Base-by-base conservation (phyloP, 2,329 filamentous ascomycete species). In the Colletotrichum trifolii region DNA sequence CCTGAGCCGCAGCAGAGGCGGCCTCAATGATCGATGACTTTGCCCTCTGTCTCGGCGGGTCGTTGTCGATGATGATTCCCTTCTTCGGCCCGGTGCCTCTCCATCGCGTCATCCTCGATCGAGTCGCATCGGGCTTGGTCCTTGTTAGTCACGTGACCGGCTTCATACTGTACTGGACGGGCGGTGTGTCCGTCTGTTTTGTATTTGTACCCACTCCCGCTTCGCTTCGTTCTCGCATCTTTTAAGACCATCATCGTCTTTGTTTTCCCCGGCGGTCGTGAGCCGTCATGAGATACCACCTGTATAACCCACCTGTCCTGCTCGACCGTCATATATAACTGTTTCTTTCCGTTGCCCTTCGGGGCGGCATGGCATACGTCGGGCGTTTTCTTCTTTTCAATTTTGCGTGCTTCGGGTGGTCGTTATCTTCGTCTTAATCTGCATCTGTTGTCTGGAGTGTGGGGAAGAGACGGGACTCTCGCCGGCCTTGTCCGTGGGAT, bases 1-100 rank as follows among this genome's bases (percentile, higher is more conserved):
- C 82, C 84, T 33, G 83, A 83, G 69, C 57, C 57, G 57, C 79
- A 68, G 42, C 73, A 69, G 52, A 74, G 68, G 67, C 71, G 69
- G 53, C 66, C 70, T 35, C 69, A 71, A 67, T 76, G 70, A 68
- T 42, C 46, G 25, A 55, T 42, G 69, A 63, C 55, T 33, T 48
- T 35, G 47, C n/a, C 39, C 33, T 47, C 57, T 45, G 56, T 56
- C 62, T 43, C 33, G 33, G 60, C 60, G 48, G 62, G 38, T 55
- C 39, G 57, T 65, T 48, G 62, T 61, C 62, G 57, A 61, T 65
- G 61, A 55, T 65, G 50, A 39, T 65, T 65, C 62, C 39, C 57
- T 55, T 61, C 57, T 15, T 33, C 33, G 57, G 45, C 50, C 58
- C 57, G 39, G 62, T 33, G 39, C 36, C 17, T 12, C 50, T 65